These are phyloP conservation scores for Neofusicoccum sp. DNA, from an alignment of 2,329 filamentous ascomycete genomes.

Conservation along the genomic window DNA sequence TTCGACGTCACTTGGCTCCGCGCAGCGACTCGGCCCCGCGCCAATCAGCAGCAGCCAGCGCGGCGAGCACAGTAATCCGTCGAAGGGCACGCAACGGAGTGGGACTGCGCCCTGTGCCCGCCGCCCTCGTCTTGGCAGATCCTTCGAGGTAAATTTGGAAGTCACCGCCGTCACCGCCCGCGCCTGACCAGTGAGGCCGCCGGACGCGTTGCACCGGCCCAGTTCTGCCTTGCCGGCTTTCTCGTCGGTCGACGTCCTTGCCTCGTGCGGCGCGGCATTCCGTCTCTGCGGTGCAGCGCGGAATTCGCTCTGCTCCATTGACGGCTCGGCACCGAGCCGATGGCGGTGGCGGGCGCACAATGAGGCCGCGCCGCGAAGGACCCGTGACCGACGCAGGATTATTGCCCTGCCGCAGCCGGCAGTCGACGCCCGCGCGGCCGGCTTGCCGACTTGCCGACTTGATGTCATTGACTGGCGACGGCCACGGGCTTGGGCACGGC, in stretches of 20 bases:
- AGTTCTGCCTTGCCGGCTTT: background rate
- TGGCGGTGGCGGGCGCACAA: slow-evolving; percentile 2
- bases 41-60: background rate
- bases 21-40: background rate
- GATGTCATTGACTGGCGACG: background rate
- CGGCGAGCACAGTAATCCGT: background rate
- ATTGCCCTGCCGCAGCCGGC: background rate
- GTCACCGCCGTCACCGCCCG: background rate
- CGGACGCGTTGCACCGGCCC: background rate
- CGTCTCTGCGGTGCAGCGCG: background rate
- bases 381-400: slow-evolving; percentile 8
- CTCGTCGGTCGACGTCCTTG: background rate
- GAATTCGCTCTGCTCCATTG: background rate
- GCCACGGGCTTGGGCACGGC: background rate
- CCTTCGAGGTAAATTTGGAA: slow-evolving; percentile 9
- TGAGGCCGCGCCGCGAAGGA: background rate
- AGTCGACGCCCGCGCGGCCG: background rate
- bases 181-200: background rate
- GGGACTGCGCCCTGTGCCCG: slow-evolving; percentile 1
- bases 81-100: background rate
- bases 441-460: background rate
- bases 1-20: background rate
- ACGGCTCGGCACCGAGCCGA: background rate
- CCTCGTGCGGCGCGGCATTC: background rate
- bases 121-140: background rate